These are phyloP conservation scores for Entomortierella lignicola DNA, from an alignment of 192 early-diverging fungal genomes.

Conservation along the genomic window DNA sequence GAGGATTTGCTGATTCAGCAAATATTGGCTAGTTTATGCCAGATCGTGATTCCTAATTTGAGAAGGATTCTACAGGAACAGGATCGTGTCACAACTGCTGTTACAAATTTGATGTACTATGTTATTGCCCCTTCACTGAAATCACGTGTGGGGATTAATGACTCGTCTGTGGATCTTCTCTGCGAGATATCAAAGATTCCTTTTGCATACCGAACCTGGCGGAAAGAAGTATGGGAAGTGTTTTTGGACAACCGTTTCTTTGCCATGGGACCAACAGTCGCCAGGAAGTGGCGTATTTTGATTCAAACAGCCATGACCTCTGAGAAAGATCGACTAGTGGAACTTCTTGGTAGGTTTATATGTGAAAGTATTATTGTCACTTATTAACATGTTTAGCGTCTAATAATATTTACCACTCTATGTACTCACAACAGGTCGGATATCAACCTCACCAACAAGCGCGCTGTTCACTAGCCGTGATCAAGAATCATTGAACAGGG, in stretches of 20 bases:
- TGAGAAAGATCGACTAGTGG: slow-evolving; percentile 83
- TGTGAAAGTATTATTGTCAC: background rate
- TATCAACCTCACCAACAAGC: slow-evolving; percentile 76
- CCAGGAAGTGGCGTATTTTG: slow-evolving; percentile 75
- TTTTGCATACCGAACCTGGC: slow-evolving; percentile 72
- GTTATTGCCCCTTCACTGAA: slow-evolving; percentile 77
- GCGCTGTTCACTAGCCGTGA: slow-evolving; percentile 87
- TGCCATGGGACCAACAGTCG: slow-evolving; percentile 63
- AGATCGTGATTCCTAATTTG: slow-evolving; percentile 74
- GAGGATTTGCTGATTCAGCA: slow-evolving; percentile 76
- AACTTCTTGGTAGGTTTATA: slow-evolving; percentile 67
- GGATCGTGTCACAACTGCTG: slow-evolving; percentile 70
- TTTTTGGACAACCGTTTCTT: slow-evolving; percentile 81
- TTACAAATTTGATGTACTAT: slow-evolving; percentile 87
- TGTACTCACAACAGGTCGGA: slow-evolving; percentile 60
- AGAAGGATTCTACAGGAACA: slow-evolving; percentile 78
- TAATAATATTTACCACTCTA: too few species aligned
- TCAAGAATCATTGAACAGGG: slow-evolving; percentile 77
- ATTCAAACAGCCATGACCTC: slow-evolving; percentile 75
- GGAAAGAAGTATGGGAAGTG: slow-evolving; percentile 83
- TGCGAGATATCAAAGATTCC: slow-evolving; percentile 71
- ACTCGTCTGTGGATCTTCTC: slow-evolving; percentile 67
- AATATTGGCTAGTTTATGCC: slow-evolving; percentile 61
- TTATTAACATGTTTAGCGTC: too few species aligned
- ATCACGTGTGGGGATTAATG: slow-evolving; percentile 52